Base-by-base conservation (phyloP, 495 filamentous ascomycete species). In the Cercophora samala region DNA sequence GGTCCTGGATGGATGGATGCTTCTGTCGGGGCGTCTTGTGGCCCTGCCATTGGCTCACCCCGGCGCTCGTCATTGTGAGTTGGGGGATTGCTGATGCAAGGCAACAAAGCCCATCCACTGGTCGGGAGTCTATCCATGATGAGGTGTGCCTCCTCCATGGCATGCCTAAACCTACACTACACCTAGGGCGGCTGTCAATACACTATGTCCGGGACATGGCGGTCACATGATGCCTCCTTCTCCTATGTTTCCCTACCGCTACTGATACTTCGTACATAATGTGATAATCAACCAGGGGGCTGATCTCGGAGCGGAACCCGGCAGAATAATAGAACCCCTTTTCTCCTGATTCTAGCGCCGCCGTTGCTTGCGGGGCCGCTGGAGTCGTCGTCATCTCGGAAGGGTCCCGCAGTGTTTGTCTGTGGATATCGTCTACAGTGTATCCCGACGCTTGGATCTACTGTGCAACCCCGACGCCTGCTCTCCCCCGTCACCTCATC, bases 311-410 rank as follows among this genome's bases (percentile, higher is more conserved):
- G 37, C 37, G 6, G 37, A 46, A 46, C 37, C 37, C 37, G 37
- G 37, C 37, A 46, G 37, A 46, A 46, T 46, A 46, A 46, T 9
- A 32, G 24, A 21, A 21, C 26, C 26, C 26, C 26, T 46, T 62
- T 62, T 29, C 37, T 29, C 24, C 29, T 29, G 25, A 17, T 62
- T 62, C 60, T 62, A 62, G 60, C 60, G 60, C 60, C 17, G 15
- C 29, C 60, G 29, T 62, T 62, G 19, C 58, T 29, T 19, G 60
- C 60, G 60, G 60, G 60, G 60, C 60, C 24, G 21, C 60, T 62
- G 60, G 60, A 62, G 60, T 62, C 37, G n/a, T n/a, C 58, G 26
- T 62, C 60, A 62, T 62, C 60, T 62, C 60, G 60, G 60, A 29
- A 42, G 53, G 37, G 37, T 46, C 37, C 37, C 37, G 13, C 37